Percentiles rank a stretch among this genome's conserved stretches.
phyloP scores from a whole-genome alignment of 2,329 filamentous ascomycete genomes.

The Lecanicillium sp. region DNA sequence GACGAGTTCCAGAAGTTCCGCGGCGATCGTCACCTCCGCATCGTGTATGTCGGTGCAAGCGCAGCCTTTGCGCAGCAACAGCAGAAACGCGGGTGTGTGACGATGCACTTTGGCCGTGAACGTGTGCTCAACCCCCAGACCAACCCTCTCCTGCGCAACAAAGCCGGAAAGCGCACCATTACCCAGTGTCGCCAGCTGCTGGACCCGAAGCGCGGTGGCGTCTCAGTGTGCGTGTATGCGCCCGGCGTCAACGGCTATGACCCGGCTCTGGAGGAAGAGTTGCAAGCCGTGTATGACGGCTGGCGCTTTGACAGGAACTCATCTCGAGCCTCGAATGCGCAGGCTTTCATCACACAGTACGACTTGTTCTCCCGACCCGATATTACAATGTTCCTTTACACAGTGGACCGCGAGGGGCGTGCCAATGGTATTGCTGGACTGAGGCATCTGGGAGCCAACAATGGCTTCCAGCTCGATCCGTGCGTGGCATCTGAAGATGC shows the following conservation, averaged over 20 bases:
- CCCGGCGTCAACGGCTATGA: constrained; percentile 13
- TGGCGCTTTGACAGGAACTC: constrained; percentile 17
- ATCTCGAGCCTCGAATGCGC: constrained; percentile 9
- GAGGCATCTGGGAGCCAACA: constrained; percentile 17
- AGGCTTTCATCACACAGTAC: constrained; percentile 20
- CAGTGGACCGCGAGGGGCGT: constrained; percentile 12
- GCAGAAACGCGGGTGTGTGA: constrained; percentile 14
- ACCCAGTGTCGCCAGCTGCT: constrained; percentile 19
- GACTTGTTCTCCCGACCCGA: constrained; percentile 18
- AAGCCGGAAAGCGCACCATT: constrained; percentile 18
- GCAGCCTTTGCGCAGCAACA: constrained; percentile 16
- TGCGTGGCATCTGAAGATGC: constrained; percentile 21
- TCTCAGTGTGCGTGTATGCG: constrained; percentile 13
- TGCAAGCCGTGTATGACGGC: constrained; percentile 17
- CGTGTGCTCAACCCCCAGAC: constrained; percentile 17
- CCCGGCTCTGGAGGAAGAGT: constrained; percentile 13
- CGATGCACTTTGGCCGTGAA: constrained; percentile 18
- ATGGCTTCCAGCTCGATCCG: constrained; percentile 19
- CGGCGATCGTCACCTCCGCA: constrained; percentile 5
- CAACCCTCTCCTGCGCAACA: constrained; percentile 17
- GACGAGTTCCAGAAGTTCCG: constrained; percentile 17
- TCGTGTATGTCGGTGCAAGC: constrained; percentile 19
- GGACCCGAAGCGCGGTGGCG: constrained; percentile 15
- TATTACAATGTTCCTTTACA: constrained; percentile 17
- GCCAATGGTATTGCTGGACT: constrained; percentile 19